Conservation (phyloP, 306 rosid genomes). For the Prunus fruticosa region DNA sequence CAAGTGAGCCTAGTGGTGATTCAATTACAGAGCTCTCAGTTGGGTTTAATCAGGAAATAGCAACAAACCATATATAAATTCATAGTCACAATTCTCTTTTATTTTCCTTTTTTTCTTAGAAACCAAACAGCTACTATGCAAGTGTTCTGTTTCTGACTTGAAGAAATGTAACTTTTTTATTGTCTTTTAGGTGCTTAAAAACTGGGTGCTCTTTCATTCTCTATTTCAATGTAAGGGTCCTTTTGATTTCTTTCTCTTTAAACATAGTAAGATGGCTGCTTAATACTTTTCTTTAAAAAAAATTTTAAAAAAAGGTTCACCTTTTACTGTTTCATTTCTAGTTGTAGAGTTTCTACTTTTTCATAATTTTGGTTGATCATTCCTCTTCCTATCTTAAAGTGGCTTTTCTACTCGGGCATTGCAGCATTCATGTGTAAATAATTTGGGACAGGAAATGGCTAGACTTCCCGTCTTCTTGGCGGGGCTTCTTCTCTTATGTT, state of each 20-base stretch:
- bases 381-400: not conserved
- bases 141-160: not conserved
- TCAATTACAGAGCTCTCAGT: not conserved
- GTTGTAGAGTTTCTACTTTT: not conserved
- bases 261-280: not conserved
- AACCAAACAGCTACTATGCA: no score
- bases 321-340: not conserved
- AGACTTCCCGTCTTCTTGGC: not conserved
- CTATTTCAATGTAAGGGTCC: not conserved
- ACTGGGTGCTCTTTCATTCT: not conserved
- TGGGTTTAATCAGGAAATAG: not conserved
- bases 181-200: not conserved
- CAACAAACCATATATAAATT: no score
- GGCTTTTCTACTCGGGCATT: not conserved
- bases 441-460: not conserved
- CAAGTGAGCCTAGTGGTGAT: not conserved
- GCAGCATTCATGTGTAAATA: not conserved
- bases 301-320: no score
- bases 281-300: not conserved
- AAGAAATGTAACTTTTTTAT: not conserved
- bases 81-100: no score
- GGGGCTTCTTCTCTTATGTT: slow-evolving; percentile 9
- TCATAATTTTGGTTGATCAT: not conserved
- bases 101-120: no score
- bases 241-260: not conserved